phyloP scores from a whole-genome alignment of 257 asterid species.

The Voacanga thouarsii region DNA sequence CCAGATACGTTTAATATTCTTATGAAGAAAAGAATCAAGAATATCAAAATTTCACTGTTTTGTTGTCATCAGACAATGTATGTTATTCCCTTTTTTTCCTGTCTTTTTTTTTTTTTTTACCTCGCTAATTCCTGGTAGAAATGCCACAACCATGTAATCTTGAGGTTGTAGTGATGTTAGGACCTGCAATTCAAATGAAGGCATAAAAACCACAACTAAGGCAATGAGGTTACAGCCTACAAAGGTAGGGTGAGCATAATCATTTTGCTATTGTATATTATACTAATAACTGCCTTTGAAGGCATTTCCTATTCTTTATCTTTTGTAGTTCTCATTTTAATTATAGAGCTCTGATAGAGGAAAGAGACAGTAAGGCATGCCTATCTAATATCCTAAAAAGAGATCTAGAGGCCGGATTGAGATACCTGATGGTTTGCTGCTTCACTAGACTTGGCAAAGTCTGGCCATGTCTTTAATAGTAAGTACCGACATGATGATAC shows the following conservation, averaged over 20 bases:
- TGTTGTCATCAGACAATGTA: too few relatives aligned
- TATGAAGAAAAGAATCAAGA: constrained; percentile 1
- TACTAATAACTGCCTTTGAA: background rate
- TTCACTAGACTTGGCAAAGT: constrained; percentile 79
- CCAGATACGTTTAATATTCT: constrained; percentile 14
- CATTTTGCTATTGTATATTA: background rate
- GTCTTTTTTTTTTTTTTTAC: constrained; percentile 27
- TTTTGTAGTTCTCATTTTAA: background rate
- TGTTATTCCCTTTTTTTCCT: too few relatives aligned
- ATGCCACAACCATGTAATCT: constrained; percentile 74
- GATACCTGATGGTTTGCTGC: constrained; percentile 79
- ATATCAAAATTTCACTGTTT: background rate
- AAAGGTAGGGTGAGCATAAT: background rate
- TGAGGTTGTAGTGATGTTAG: constrained; percentile 75
- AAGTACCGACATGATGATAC: constrained; percentile 73
- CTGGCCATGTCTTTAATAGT: constrained; percentile 70
- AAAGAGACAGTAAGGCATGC: background rate
- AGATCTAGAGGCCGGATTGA: background rate
- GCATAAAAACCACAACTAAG: background rate
- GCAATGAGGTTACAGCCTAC: background rate
- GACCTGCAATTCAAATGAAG: constrained; percentile 43
- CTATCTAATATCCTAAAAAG: background rate
- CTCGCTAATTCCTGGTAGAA: constrained; percentile 86
- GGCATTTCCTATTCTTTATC: background rate
- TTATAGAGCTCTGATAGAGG: background rate